Conservation (phyloP, 148 eudicot species). For the Amaranthus hypochondriacus region DNA sequence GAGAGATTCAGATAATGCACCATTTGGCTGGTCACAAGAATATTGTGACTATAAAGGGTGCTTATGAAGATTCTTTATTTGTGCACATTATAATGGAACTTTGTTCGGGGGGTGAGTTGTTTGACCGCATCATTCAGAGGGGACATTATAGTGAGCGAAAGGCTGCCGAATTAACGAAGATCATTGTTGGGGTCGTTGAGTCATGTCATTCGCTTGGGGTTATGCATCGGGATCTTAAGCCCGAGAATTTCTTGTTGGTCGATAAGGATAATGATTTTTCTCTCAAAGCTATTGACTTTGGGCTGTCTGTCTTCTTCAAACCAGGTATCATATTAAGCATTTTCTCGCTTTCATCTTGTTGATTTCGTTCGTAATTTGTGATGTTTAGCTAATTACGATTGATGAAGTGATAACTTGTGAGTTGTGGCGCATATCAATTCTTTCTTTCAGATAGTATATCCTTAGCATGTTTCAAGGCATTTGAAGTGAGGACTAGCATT, state of each 20-base stretch:
- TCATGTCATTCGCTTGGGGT: slow-evolving; percentile 96
- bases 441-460: no score
- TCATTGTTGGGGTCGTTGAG: slow-evolving; percentile 91
- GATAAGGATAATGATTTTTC: slow-evolving; percentile 92
- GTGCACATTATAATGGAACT: slow-evolving; percentile 96
- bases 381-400: no score
- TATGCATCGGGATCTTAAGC: slow-evolving; percentile 91
- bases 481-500: no score
- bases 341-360: background rate
- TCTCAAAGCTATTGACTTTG: slow-evolving; percentile 93
- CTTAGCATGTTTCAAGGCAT: no score
- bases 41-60: slow-evolving; percentile 83
- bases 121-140: slow-evolving; percentile 83
- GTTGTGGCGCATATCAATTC: background rate
- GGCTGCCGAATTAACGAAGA: slow-evolving; percentile 90
- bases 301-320: slow-evolving; percentile 93
- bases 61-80: slow-evolving; percentile 80
- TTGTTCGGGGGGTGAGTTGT: slow-evolving; percentile 88
- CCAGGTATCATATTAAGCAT: slow-evolving; percentile 54
- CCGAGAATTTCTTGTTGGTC: slow-evolving; percentile 87
- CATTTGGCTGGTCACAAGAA: slow-evolving; percentile 90
- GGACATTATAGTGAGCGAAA: slow-evolving; percentile 89
- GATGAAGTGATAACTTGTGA: background rate
- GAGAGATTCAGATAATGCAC: slow-evolving; percentile 99
- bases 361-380: background rate